A percentile compares a stretch with the other conserved stretches of the same genome.
Evolutionary conservation across 148 eudicot genomes (phyloP).

Genomic region (Cornus suecica): DNA sequence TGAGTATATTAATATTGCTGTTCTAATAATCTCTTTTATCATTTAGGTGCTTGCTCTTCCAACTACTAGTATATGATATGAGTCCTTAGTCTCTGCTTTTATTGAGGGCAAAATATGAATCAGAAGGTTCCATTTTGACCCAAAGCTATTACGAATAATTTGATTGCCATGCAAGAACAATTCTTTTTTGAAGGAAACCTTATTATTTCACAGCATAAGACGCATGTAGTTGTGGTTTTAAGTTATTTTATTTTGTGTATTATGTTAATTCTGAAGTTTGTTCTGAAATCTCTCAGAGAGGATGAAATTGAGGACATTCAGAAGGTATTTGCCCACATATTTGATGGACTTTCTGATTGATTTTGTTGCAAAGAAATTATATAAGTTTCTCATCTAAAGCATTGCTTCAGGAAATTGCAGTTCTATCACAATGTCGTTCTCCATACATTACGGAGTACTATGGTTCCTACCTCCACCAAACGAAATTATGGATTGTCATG

Average conservation of each 20-base stretch:
- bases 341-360: conserved; percentile 7
- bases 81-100: background rate
- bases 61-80: background rate
- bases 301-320: conserved; percentile 99
- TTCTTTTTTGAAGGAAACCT: conserved; percentile 3
- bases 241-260: background rate
- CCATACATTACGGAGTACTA: conserved; percentile 93
- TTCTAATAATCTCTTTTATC: background rate
- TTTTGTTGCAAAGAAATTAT: conserved; percentile 5
- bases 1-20: conserved; percentile 38
- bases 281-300: conserved; percentile 43
- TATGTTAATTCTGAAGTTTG: background rate
- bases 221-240: background rate
- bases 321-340: conserved; percentile 44
- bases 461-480: conserved; percentile 84
- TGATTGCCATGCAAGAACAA: background rate
- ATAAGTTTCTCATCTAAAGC: conserved; percentile 10
- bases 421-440: conserved; percentile 86
- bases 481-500: conserved; percentile 93
- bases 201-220: background rate
- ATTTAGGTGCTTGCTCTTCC: background rate
- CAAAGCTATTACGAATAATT: background rate
- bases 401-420: conserved; percentile 82
- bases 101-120: background rate
- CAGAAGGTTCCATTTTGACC: background rate